A percentile compares a stretch with the other conserved stretches of the same genome.
Evolutionary conservation across 2,329 filamentous ascomycete species (phyloP).

Genomic region (Aureobasidium sp.): DNA sequence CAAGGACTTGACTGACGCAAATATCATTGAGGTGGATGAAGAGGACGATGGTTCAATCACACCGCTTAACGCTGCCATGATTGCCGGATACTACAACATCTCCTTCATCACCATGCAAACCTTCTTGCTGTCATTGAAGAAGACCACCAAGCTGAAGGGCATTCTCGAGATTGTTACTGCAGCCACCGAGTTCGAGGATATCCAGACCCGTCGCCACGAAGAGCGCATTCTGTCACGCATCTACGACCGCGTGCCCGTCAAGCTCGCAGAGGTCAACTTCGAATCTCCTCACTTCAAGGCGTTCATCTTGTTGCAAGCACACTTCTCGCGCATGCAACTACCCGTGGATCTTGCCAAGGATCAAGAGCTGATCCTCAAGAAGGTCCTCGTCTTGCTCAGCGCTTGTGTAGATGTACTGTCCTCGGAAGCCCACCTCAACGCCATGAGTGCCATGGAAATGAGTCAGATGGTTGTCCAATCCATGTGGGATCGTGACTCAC

Average conservation of each 20-base stretch:
- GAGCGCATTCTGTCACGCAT: constrained; percentile 80
- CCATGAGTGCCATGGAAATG: constrained; percentile 98
- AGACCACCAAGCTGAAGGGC: constrained; percentile 88
- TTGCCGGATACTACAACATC: constrained; percentile 98
- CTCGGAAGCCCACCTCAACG: constrained; percentile 91
- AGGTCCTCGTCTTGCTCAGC: constrained; percentile 78
- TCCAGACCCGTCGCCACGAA: constrained; percentile 91
- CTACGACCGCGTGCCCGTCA: constrained; percentile 89
- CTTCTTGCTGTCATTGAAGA: constrained; percentile 81
- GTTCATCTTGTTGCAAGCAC: constrained; percentile 92
- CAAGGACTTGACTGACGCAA: constrained; percentile 82
- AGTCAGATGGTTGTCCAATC: constrained; percentile 98
- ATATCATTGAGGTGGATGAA: constrained; percentile 91
- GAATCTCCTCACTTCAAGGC: constrained; percentile 98
- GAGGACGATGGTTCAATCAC: constrained; percentile 77
- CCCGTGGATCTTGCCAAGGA: constrained; percentile 94
- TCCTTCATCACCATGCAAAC: constrained; percentile 99
- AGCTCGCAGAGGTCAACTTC: constrained; percentile 78
- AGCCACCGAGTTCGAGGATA: constrained; percentile 89
- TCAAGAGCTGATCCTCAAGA: constrained; percentile 77
- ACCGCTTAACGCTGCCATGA: constrained; percentile 93
- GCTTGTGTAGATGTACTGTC: constrained; percentile 92
- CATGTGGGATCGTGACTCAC: constrained; percentile 98
- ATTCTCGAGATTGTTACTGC: constrained; percentile 96
- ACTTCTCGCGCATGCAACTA: constrained; percentile 95